These are phyloP conservation scores for Candida morakotiae DNA, from an alignment of 805 yeast genomes.

Conservation along the genomic window DNA sequence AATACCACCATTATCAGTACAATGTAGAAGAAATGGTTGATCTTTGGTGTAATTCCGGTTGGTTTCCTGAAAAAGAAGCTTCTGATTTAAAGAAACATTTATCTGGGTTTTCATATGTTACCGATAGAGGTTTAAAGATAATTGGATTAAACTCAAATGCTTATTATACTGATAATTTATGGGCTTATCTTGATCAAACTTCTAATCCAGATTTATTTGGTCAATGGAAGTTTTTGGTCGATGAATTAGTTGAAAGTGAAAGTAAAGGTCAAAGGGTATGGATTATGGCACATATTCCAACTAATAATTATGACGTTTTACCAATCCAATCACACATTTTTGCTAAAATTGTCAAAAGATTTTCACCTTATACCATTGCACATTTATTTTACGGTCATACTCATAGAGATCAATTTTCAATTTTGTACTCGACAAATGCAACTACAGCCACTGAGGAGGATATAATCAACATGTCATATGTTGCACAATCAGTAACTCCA, in stretches of 20 bases:
- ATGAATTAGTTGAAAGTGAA: conserved; percentile 60
- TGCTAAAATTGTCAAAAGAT: conserved; percentile 56
- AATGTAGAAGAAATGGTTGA: conserved; percentile 32
- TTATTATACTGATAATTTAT: conserved; percentile 57
- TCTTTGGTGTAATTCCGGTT: conserved; percentile 30
- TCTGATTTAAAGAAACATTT: conserved; percentile 43
- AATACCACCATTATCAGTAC: conserved; percentile 29
- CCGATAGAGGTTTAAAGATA: conserved; percentile 53
- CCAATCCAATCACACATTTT: conserved; percentile 58
- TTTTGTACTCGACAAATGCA: conserved; percentile 48
- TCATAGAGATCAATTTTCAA: conserved; percentile 62
- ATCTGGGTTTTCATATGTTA: conserved; percentile 56
- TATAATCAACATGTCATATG: conserved; percentile 57
- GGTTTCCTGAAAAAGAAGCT: conserved; percentile 27
- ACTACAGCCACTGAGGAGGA: conserved; percentile 33
- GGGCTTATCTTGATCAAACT: conserved; percentile 50
- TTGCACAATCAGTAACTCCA: conserved; percentile 65
- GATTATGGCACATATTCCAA: conserved; percentile 68
- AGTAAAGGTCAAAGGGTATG: conserved; percentile 58
- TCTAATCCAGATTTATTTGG: conserved; percentile 59
- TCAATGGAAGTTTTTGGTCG: conserved; percentile 53
- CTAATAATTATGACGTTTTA: conserved; percentile 47
- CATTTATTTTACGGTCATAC: conserved; percentile 70
- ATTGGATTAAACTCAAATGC: conserved; percentile 63
- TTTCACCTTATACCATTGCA: conserved; percentile 64